Base-by-base conservation (phyloP, 352 stramenopile species). In the Phytophthora sansomeana region DNA sequence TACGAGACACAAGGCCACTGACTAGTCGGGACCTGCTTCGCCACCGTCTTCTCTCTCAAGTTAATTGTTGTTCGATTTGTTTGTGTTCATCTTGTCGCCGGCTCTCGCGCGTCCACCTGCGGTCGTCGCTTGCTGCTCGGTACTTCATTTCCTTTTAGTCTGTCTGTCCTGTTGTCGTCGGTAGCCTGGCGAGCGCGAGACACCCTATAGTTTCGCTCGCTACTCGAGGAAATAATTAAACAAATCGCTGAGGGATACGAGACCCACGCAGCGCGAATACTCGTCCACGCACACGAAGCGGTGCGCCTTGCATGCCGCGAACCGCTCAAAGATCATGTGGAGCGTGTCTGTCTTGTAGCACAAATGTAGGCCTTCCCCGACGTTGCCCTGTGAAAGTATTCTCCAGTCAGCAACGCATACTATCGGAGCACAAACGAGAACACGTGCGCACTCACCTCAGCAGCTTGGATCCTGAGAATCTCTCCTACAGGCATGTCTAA, bases 141-240 rank as follows among this genome's bases (percentile, higher is more conserved):
- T 66, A 32, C 46, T 70, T 70, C 53, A 69, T 61, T 66, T 69
- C 51, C 58, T 48, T 67, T 58, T 39, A 46, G 5, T 64, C 46
- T 38, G 30, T 24, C 16, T 51, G 39, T 49, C 50, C 24, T 58
- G 39, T 50, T 63, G 46, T 63, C 43, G 47, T 64, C 43, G 24
- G 41, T 52, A 61, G 48, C 48, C 39, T 65, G 46, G 38, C 21
- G 19, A 66, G 58, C 58, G 48, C 50, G 53, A 72, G 47, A 59
- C 39, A 26, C 41, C 38, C 29, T 59, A 32, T 68, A 58, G 33
- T 58, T 61, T 70, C 46, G 47, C 69, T 72, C 48, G 69, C 77
- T 94, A 90, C 63, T 93, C 72, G 52, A 96, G 75, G 76, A 96
- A 96, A 89, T 96, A 96, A 85, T 93, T 92, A 83, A 96, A 96